Conservation (phyloP, 2,329 filamentous ascomycete genomes). For the Pseudocercospora vitis region DNA sequence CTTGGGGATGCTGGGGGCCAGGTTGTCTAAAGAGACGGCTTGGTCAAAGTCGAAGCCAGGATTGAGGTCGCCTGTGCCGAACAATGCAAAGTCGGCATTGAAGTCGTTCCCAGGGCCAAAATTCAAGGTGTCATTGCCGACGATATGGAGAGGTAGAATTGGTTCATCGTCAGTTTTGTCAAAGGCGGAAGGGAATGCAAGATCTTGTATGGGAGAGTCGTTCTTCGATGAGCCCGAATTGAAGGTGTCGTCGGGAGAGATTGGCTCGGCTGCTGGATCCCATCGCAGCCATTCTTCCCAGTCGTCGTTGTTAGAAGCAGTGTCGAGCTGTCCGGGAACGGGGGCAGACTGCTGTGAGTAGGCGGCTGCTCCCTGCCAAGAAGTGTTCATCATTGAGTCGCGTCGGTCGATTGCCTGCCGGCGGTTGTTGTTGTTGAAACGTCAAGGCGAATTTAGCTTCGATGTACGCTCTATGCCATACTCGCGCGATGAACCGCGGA, state of each 20-base stretch:
- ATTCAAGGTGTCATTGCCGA: slow-evolving; percentile 36
- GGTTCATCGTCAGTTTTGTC: slow-evolving; percentile 29
- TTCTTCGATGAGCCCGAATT: slow-evolving; percentile 38
- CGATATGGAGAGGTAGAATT: slow-evolving; percentile 35
- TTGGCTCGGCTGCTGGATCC: slow-evolving; percentile 43
- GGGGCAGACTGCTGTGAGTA: slow-evolving; percentile 18
- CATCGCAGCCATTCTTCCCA: slow-evolving; percentile 53
- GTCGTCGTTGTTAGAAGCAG: slow-evolving; percentile 32
- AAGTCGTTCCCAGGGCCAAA: slow-evolving; percentile 26
- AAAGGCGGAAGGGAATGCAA: slow-evolving; percentile 31
- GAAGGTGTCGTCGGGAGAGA: slow-evolving; percentile 39
- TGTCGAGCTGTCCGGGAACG: slow-evolving; percentile 21
- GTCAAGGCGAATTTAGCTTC: slow-evolving; percentile 4
- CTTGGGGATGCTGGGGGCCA: slow-evolving; percentile 23
- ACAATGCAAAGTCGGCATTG: slow-evolving; percentile 25
- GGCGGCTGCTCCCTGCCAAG: slow-evolving; percentile 23
- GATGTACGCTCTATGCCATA: background rate
- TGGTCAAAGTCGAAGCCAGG: slow-evolving; percentile 35
- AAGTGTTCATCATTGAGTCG: slow-evolving; percentile 20
- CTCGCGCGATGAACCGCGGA: background rate
- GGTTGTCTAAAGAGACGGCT: slow-evolving; percentile 22
- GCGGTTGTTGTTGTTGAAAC: slow-evolving; percentile 16
- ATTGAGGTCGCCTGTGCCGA: slow-evolving; percentile 30
- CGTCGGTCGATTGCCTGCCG: too few species aligned
- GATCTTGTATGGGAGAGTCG: slow-evolving; percentile 39